These are phyloP conservation scores for Juglanconis oblonga DNA, from an alignment of 2,329 filamentous ascomycete species.

Conservation along the genomic window DNA sequence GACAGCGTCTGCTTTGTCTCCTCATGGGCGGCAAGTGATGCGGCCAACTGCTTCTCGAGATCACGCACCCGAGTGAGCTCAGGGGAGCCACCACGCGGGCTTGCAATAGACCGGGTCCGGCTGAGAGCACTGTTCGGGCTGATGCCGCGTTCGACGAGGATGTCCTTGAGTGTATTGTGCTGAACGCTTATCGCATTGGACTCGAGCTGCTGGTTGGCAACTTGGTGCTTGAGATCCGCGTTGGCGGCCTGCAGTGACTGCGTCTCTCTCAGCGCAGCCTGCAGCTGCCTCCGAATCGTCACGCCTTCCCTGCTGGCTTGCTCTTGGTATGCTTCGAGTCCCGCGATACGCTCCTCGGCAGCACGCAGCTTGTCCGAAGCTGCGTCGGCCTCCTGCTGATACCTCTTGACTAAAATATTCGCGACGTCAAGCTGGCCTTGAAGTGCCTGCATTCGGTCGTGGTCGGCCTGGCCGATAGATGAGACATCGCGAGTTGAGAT, in stretches of 20 bases:
- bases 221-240: slow-evolving; percentile 75
- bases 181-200: slow-evolving; percentile 92
- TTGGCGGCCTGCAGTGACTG: slow-evolving; percentile 79
- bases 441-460: slow-evolving; percentile 69
- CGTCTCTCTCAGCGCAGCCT: slow-evolving; percentile 77
- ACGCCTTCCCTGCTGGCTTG: slow-evolving; percentile 93
- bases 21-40: slow-evolving; percentile 75
- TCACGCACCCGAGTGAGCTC: slow-evolving; percentile 78
- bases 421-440: slow-evolving; percentile 78
- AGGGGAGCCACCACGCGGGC: slow-evolving; percentile 74
- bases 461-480: slow-evolving; percentile 45
- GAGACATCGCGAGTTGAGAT: slow-evolving; percentile 55
- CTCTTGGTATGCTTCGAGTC: slow-evolving; percentile 94
- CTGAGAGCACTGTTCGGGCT: slow-evolving; percentile 66
- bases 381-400: slow-evolving; percentile 81
- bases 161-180: slow-evolving; percentile 88
- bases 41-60: slow-evolving; percentile 82
- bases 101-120: slow-evolving; percentile 69
- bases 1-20: slow-evolving; percentile 79
- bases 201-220: slow-evolving; percentile 85
- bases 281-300: slow-evolving; percentile 83
- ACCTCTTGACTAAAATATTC: slow-evolving; percentile 78
- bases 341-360: slow-evolving; percentile 94
- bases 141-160: slow-evolving; percentile 84
- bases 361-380: slow-evolving; percentile 86